A percentile compares a stretch with the other conserved stretches of the same genome.
phyloP scores from a whole-genome alignment of 441 rosid species.

The Cnidoscolus chayamansa region DNA sequence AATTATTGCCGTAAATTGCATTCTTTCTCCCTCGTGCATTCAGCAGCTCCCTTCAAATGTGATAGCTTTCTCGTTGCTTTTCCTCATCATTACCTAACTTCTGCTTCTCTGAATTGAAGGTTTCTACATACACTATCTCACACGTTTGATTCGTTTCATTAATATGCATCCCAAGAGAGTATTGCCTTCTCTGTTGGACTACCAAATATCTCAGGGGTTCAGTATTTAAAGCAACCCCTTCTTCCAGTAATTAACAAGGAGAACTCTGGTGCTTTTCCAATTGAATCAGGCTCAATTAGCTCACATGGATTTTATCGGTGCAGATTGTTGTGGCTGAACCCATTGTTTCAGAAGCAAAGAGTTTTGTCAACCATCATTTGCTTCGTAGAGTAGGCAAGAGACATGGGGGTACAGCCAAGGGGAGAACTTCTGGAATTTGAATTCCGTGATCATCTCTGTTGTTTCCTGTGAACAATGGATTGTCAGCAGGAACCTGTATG shows the following conservation, averaged over 20 bases:
- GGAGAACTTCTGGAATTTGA: not conserved
- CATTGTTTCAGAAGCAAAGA: no score
- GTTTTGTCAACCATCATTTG: no score
- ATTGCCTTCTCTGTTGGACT: conserved; percentile 53
- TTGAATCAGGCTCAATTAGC: no score
- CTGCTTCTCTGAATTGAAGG: conserved; percentile 42
- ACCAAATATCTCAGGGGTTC: conserved; percentile 34
- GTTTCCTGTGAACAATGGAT: conserved; percentile 36
- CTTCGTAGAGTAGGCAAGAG: no score
- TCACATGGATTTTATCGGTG: no score
- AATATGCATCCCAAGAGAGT: conserved; percentile 26
- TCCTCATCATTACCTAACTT: conserved; percentile 32
- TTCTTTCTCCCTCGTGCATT: conserved; percentile 27
- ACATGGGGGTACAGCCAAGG: no score
- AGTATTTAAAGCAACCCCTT: conserved; percentile 22
- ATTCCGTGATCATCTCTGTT: conserved; percentile 32
- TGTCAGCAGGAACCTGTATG: conserved; percentile 31
- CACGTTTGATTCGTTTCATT: conserved; percentile 25
- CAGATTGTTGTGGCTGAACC: no score
- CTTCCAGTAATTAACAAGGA: no score
- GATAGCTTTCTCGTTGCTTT: not conserved
- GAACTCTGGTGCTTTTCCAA: no score
- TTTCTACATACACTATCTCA: conserved; percentile 33
- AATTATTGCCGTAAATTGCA: not conserved
- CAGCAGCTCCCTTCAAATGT: conserved; percentile 47